Evolutionary conservation across 1,284 basidiomycete genomes (phyloP), one percentile per base, ranked within the genome.

Genomic region (Papiliotrema fonsecae): DNA sequence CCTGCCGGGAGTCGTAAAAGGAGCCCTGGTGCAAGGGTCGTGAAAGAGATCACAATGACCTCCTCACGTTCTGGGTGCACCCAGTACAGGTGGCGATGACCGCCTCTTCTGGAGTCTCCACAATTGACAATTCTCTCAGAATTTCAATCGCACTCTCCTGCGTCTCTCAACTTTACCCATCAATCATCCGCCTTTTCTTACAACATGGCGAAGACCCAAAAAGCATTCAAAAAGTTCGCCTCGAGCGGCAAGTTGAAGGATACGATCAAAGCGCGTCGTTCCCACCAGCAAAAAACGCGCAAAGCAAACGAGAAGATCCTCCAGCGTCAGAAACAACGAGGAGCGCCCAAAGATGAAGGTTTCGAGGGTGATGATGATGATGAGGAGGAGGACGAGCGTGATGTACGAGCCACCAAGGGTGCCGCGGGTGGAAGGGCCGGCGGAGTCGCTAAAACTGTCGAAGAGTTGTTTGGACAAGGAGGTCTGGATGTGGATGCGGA

Each of bases 201-300:
- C 49, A 61, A 27, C 34, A 85, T 85, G 84, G 81, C 75, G 21
- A 79, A 78, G 57, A 78, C 81, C 25, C 75, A 79, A 28, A 91
- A 91, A 72, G 82, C 87, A 1, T 86, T 85, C 16, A 83, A 86
- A 65, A 91, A 92, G 75, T 93, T 92, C 60, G 86, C 85, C 10
- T 78, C 87, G 2, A 88, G 86, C 50, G 91, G 91, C 1, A 85
- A 87, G 66, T 81, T 96, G 44, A 88, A 88, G 64, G 85, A 87
- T 57, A 82, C 83, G 27, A 93, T 96, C 51, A 80, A 88, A 61
- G 79, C 84, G 5, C 78, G 89, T 32, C 80, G 83, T 49, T 85
- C 87, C 60, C 81, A 86, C 61, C 84, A 89, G 62, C 81, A 88
- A 64, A 75, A 81, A 54, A 81, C 81, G 65, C 84, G 83, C 69